A percentile compares a stretch with the other conserved stretches of the same genome.
These are phyloP conservation scores for Ceratocystis eucalypticola DNA, from an alignment of 2,329 filamentous ascomycete genomes.

Conservation along the genomic window DNA sequence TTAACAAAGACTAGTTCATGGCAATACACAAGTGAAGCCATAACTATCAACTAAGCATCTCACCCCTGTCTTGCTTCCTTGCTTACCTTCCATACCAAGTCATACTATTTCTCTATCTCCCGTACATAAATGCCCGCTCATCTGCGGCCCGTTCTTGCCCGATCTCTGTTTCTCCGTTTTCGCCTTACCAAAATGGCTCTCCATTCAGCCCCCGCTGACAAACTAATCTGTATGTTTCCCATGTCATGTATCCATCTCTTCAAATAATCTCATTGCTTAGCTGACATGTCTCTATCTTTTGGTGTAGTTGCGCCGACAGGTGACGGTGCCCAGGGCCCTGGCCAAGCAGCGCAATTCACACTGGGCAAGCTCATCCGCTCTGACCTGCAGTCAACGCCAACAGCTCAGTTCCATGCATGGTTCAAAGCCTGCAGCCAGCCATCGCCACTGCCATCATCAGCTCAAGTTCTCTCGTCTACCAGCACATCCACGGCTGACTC, in stretches of 20 bases:
- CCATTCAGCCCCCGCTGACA: slow-evolving; percentile 15
- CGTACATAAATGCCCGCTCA: neutral
- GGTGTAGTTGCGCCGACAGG: slow-evolving; percentile 47
- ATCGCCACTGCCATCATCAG: slow-evolving; percentile 27
- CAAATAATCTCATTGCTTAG: neutral
- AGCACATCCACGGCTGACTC: slow-evolving; percentile 76
- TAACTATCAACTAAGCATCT: neutral
- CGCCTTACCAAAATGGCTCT: slow-evolving; percentile 18
- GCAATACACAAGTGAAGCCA: neutral
- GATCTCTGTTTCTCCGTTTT: neutral
- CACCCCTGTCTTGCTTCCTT: too few relatives aligned
- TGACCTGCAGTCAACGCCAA: slow-evolving; percentile 51
- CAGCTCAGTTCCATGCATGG: slow-evolving; percentile 81
- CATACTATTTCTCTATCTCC: neutral
- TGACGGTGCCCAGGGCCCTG: slow-evolving; percentile 34
- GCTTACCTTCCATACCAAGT: too few relatives aligned
- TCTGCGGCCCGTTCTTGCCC: neutral
- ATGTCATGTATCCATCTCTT: neutral
- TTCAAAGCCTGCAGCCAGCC: slow-evolving; percentile 55
- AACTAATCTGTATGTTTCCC: slow-evolving; percentile 19
- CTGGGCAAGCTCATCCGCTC: slow-evolving; percentile 43
- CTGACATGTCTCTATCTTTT: neutral
- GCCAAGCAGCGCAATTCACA: slow-evolving; percentile 65
- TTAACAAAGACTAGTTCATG: too few relatives aligned
- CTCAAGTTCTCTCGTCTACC: slow-evolving; percentile 25